Conservation (phyloP, 2,329 filamentous ascomycete genomes). For the Diaporthe australafricana region DNA sequence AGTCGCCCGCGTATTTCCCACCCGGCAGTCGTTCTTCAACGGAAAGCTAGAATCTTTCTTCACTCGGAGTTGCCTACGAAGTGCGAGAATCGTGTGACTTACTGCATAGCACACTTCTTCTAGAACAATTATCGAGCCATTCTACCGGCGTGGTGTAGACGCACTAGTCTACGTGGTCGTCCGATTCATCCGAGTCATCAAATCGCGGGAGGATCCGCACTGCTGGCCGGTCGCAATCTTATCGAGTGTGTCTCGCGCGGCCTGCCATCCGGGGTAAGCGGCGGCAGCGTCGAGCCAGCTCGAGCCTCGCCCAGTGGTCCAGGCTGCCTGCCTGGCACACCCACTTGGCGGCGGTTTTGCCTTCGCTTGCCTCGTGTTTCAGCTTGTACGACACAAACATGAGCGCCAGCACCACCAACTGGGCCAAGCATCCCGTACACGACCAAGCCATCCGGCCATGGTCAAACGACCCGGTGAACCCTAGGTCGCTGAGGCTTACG, state of each 20-base stretch:
- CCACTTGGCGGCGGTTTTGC: slow-evolving; percentile 22
- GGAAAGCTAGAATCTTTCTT: too few relatives aligned
- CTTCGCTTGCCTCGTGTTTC: slow-evolving; percentile 20
- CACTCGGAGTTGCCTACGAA: neutral
- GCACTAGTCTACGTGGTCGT: neutral
- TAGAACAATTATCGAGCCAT: slow-evolving; percentile 1
- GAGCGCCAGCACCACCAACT: neutral
- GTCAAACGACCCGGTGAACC: neutral
- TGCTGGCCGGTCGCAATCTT: slow-evolving; percentile 8
- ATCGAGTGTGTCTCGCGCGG: neutral
- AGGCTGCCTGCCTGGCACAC: neutral
- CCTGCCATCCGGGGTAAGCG: neutral
- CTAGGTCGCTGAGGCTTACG: neutral
- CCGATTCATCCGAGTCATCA: neutral
- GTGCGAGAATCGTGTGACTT: neutral
- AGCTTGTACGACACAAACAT: slow-evolving; percentile 11
- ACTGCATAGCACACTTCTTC: neutral
- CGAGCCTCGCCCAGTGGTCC: neutral
- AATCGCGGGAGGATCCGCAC: slow-evolving; percentile 23
- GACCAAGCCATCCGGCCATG: neutral
- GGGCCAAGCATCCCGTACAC: neutral
- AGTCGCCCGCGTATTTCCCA: slow-evolving; percentile 1
- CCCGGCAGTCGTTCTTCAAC: neutral
- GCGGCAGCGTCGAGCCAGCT: neutral
- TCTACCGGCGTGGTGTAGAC: neutral